phyloP scores from a whole-genome alignment of 495 filamentous ascomycete genomes.

The Podospora tetraspora region DNA sequence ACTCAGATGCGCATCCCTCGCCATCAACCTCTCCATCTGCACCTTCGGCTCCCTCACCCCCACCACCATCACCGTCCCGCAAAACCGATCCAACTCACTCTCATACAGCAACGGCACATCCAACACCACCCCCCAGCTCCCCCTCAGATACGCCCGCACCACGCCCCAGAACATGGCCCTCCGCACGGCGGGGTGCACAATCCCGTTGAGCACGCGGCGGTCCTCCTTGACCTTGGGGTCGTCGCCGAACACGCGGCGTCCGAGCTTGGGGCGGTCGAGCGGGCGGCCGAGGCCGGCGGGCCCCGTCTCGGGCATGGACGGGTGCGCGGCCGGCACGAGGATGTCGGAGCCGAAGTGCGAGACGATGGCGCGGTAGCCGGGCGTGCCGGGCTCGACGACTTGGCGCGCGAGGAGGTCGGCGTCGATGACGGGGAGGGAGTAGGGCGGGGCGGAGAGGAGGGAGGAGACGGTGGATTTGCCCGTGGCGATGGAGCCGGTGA shows the following conservation, averaged over 20 bases:
- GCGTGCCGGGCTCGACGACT: conserved; percentile 85
- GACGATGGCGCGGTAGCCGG: conserved; percentile 74
- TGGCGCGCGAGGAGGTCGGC: conserved; percentile 85
- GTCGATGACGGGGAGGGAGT: conserved; percentile 90
- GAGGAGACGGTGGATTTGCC: conserved; percentile 94
- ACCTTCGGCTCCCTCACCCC: conserved; percentile 65
- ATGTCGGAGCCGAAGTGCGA: conserved; percentile 75
- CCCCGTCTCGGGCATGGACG: conserved; percentile 39
- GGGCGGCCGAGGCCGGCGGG: conserved; percentile 54
- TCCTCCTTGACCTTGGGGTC: conserved; percentile 58
- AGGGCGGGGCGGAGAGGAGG: conserved; percentile 70
- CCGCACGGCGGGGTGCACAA: conserved; percentile 84
- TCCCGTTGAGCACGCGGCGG: conserved; percentile 71
- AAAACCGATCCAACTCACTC: conserved; percentile 69
- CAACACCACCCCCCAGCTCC: conserved; percentile 82
- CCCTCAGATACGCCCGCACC: conserved; percentile 58
- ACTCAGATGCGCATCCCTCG: conserved; percentile 65
- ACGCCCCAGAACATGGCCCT: conserved; percentile 67
- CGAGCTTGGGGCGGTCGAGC: conserved; percentile 80
- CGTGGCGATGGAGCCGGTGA: conserved; percentile 95
- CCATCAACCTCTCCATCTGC: conserved; percentile 72
- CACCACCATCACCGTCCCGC: conserved; percentile 79
- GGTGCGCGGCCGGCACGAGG: conserved; percentile 48
- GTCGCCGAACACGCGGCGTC: conserved; percentile 76
- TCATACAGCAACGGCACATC: conserved; percentile 93